Evolutionary conservation across 441 rosid genomes (phyloP).

Genomic region (Eruca vesicaria): DNA sequence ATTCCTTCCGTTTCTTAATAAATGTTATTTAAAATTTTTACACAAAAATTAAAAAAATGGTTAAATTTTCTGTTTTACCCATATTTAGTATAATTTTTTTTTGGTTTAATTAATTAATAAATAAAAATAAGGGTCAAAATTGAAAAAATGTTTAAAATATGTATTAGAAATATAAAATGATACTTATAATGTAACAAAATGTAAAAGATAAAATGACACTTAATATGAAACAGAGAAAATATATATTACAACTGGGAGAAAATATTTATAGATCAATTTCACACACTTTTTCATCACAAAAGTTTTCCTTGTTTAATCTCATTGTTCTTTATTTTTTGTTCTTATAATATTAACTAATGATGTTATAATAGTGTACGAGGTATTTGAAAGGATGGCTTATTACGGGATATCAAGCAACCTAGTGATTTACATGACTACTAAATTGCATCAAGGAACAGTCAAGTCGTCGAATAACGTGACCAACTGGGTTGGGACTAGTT

Average conservation of each 20-base stretch:
- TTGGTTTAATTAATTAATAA: no score
- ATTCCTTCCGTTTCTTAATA: background rate
- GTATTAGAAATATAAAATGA: no score
- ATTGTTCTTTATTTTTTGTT: background rate
- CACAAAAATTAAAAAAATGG: no score
- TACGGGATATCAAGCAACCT: background rate
- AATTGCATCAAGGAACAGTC: conserved; percentile 56
- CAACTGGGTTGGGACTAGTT: conserved; percentile 57
- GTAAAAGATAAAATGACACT: no score
- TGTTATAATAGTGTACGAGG: background rate
- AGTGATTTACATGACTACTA: background rate
- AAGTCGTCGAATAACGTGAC: conserved; percentile 56
- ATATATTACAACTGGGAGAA: background rate
- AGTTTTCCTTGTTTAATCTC: background rate
- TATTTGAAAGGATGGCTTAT: background rate
- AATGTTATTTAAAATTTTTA: no score
- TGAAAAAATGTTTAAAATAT: no score
- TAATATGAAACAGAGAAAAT: no score
- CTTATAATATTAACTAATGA: background rate
- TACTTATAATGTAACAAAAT: no score
- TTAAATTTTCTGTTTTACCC: no score
- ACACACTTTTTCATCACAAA: background rate
- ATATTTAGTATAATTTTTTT: no score
- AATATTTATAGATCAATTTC: background rate
- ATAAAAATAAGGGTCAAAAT: no score